Evolutionary conservation across 768 basidiomycete species (phyloP).

Genomic region (Auriscalpium vulgare): DNA sequence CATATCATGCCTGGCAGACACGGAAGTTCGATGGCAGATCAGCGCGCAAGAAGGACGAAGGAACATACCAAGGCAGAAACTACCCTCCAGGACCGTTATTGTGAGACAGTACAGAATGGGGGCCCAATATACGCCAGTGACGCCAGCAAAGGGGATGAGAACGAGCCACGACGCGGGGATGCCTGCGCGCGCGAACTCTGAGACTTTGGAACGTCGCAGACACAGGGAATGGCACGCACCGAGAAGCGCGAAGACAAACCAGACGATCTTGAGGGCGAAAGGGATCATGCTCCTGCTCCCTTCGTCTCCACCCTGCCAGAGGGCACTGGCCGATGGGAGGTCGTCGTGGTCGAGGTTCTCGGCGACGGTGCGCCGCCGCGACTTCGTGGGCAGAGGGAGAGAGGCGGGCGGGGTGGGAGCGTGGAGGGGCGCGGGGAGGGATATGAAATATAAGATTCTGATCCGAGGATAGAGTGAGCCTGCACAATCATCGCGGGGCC

Average conservation of each 20-base stretch:
- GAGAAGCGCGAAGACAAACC: constrained; percentile 9
- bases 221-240: background rate
- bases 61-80: constrained; percentile 51
- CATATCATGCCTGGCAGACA: constrained; percentile 46
- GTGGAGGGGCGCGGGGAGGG: background rate
- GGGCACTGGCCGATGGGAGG: background rate
- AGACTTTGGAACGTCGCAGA: background rate
- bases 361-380: background rate
- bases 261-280: constrained; percentile 12
- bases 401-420: background rate
- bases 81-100: constrained; percentile 43
- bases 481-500: too few species aligned
- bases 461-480: background rate
- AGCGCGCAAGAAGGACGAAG: background rate
- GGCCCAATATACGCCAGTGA: constrained; percentile 39
- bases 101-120: constrained; percentile 41
- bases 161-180: constrained; percentile 31
- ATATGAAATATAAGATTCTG: background rate
- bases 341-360: background rate
- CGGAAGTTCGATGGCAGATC: background rate
- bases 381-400: background rate
- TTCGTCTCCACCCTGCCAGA: background rate
- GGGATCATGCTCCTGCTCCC: constrained; percentile 6
- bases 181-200: background rate
- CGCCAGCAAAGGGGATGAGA: constrained; percentile 36